Conservation (phyloP, 495 filamentous ascomycete genomes). For the Penicillium crystallinum region DNA sequence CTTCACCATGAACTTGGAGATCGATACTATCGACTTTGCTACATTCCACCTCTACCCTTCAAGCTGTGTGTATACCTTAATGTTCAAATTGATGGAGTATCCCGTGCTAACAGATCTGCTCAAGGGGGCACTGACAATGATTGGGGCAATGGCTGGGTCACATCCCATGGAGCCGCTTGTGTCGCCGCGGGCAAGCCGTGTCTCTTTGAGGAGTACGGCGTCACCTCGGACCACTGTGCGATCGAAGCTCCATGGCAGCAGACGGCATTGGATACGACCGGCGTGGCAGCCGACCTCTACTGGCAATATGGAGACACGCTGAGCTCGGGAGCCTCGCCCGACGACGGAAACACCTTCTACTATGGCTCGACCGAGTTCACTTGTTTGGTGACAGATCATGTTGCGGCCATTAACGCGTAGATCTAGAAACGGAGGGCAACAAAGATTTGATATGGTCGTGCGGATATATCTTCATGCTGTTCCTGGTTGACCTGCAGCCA, state of each 20-base stretch:
- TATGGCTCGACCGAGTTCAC: constrained; percentile 50
- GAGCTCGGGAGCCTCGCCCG: constrained; percentile 50
- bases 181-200: constrained; percentile 57
- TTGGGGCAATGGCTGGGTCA: constrained; percentile 56
- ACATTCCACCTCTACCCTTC: constrained; percentile 64
- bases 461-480: too few species aligned
- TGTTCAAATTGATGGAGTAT: constrained; percentile 24
- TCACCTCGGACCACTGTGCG: constrained; percentile 36
- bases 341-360: constrained; percentile 60
- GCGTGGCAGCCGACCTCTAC: constrained; percentile 53
- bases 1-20: constrained; percentile 54
- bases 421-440: not conserved
- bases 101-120: not conserved
- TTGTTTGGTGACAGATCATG: constrained; percentile 55
- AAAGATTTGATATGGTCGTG: too few species aligned
- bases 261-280: constrained; percentile 45
- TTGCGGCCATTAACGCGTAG: constrained; percentile 37
- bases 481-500: too few species aligned
- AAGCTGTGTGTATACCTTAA: constrained; percentile 41
- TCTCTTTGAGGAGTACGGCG: constrained; percentile 64
- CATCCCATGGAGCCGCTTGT: constrained; percentile 53
- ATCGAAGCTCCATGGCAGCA: constrained; percentile 56
- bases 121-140: constrained; percentile 35
- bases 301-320: constrained; percentile 61
- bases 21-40: constrained; percentile 59